Percentiles rank a stretch among this genome's conserved stretches.
phyloP scores from a whole-genome alignment of 129 eudicot species.

The Chrysanthemum lavandulifolium region DNA sequence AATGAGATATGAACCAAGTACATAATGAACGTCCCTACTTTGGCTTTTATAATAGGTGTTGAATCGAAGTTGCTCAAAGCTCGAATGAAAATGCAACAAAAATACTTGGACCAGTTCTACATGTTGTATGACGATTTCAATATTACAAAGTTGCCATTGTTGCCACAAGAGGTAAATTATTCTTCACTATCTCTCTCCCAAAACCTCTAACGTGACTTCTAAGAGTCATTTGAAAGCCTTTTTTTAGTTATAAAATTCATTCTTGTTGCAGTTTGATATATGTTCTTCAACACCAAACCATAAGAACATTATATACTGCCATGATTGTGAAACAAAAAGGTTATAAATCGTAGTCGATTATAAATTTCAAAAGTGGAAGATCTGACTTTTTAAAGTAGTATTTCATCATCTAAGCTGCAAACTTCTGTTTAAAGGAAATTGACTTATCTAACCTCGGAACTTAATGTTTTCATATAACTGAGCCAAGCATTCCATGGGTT shows the following conservation, averaged over 20 bases:
- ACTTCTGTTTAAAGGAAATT: neutral
- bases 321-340: constrained; percentile 18
- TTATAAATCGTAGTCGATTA: neutral
- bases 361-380: neutral
- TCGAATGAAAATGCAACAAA: constrained; percentile 98
- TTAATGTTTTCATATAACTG: neutral
- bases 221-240: neutral
- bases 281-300: neutral
- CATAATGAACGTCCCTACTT: neutral
- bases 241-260: neutral
- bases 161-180: constrained; percentile 80
- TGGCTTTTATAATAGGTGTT: constrained; percentile 41
- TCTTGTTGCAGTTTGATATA: constrained; percentile 7
- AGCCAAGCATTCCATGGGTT: neutral
- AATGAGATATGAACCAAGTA: constrained; percentile 2
- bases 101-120: constrained; percentile 89
- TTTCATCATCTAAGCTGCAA: neutral
- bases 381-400: neutral
- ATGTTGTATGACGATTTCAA: constrained; percentile 92
- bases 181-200: neutral
- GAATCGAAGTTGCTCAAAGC: constrained; percentile 97
- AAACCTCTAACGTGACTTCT: constrained; percentile 14
- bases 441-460: constrained; percentile 14
- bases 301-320: neutral
- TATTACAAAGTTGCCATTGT: constrained; percentile 84